Base-by-base conservation (phyloP, 2,329 filamentous ascomycete species). In the Xylogone sp. region DNA sequence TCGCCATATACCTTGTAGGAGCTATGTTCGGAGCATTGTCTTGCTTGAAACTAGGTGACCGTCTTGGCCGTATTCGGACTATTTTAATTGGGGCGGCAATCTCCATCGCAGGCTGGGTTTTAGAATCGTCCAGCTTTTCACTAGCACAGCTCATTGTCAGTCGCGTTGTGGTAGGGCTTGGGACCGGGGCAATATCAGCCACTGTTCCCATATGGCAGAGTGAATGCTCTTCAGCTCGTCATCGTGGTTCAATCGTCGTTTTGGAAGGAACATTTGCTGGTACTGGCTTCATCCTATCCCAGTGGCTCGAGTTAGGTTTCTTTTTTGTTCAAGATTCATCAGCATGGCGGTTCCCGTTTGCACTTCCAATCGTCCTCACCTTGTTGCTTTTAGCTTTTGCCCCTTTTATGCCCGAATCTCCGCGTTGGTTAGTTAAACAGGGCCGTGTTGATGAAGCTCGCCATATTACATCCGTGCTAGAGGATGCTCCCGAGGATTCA, bases 261-360 rank as follows among this genome's bases (percentile, higher is more conserved):
- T 24, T 50, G 21, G 47, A 49, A 34, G 77, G 77, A 13, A 74
- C 75, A 3, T 42, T 80, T 22, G 79, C 81, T 55, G 78, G 75
- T 0, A 69, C 70, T 21, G 78, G 78, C 42, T 76, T 81, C 64
- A 77, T 76, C 63, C 70, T 81, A 29, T 77, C 75, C 1, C 81
- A 81, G 64, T 83, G 79, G 79, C 71, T 82, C 49, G 78, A 82
- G 54, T 74, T 79, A 21, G 79, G 78, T 20, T 68, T 79, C 51
- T 77, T 73, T 6, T 79, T 77, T 55, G 72, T 73, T 16, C 43
- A 50, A 3, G 74, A 67, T 2, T 67, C 69, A 24, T 72, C 71
- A 20, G 70, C 75, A 27, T 49, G 55, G 55, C 42, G 64, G 13
- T 56, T 67, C 19, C 63, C 64, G 1, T 53, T 68, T 21, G 62